phyloP scores from a whole-genome alignment of 2,329 filamentous ascomycete genomes.

The Aspergillus pseudoterreus region DNA sequence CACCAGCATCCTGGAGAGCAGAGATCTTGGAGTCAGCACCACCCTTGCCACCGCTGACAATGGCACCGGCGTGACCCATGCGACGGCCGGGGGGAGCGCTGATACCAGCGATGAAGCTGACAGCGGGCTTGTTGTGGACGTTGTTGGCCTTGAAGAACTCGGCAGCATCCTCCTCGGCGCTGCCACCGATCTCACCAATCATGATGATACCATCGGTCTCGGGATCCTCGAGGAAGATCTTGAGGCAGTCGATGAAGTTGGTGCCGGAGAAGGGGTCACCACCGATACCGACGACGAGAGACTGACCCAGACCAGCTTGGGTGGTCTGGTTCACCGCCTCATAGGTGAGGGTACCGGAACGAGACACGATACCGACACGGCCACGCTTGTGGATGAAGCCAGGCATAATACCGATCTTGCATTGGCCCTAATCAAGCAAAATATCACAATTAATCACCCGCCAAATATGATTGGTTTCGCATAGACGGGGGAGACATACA shows the following conservation, averaged over 20 bases:
- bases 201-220: slow-evolving; percentile 99
- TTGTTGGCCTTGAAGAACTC: slow-evolving; percentile 94
- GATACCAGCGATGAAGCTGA: slow-evolving; percentile 98
- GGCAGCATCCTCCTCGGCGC: slow-evolving; percentile 95
- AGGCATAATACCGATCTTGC: slow-evolving; percentile 99
- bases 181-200: slow-evolving; percentile 98
- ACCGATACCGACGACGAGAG: slow-evolving; percentile 95
- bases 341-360: slow-evolving; percentile 97
- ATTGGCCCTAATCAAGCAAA: slow-evolving; percentile 66
- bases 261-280: slow-evolving; percentile 98
- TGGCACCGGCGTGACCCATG: slow-evolving; percentile 98
- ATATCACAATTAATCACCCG: slow-evolving; percentile 8
- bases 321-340: slow-evolving; percentile 99
- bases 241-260: slow-evolving; percentile 99
- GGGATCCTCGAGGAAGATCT: slow-evolving; percentile 91
- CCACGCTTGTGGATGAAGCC: slow-evolving; percentile 99
- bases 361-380: slow-evolving; percentile 96
- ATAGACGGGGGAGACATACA: slow-evolving; percentile 38
- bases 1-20: slow-evolving; percentile 87
- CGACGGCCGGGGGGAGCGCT: slow-evolving; percentile 91
- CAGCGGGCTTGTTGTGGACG: slow-evolving; percentile 89
- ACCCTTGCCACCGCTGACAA: slow-evolving; percentile 95
- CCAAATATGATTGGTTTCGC: neutral
- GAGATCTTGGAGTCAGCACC: slow-evolving; percentile 97
- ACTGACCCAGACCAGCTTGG: slow-evolving; percentile 93